phyloP scores from a whole-genome alignment of 371 early-diverging fungal genomes.

The Mortierella sp. region DNA sequence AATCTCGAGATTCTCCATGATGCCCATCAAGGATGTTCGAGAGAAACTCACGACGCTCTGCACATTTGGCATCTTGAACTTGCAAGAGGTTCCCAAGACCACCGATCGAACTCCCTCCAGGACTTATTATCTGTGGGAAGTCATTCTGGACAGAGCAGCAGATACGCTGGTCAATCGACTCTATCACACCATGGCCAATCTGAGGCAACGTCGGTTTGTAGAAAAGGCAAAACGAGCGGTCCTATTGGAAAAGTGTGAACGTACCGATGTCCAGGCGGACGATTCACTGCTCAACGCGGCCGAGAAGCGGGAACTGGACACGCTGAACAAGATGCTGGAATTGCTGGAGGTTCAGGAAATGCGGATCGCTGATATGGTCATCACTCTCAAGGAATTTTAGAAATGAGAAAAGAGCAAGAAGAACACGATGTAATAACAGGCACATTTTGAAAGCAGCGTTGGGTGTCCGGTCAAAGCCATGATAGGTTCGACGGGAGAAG shows the following conservation, averaged over 20 bases:
- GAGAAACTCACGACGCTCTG: slow-evolving; percentile 75
- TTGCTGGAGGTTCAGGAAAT: slow-evolving; percentile 68
- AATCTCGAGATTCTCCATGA: slow-evolving; percentile 81
- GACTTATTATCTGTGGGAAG: slow-evolving; percentile 87
- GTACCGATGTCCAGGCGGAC: slow-evolving; percentile 78
- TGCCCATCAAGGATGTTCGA: slow-evolving; percentile 77
- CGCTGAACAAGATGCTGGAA: slow-evolving; percentile 62
- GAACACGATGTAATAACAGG: too few species aligned
- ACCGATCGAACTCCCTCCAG: slow-evolving; percentile 88
- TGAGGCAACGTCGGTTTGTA: slow-evolving; percentile 73
- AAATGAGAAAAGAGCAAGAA: not conserved
- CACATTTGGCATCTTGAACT: slow-evolving; percentile 76
- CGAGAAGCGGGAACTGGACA: slow-evolving; percentile 67
- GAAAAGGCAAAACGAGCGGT: slow-evolving; percentile 67
- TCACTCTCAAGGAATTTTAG: slow-evolving; percentile 77
- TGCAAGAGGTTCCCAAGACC: slow-evolving; percentile 91
- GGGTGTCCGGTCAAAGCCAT: too few species aligned
- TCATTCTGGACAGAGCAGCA: slow-evolving; percentile 71
- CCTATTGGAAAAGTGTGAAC: slow-evolving; percentile 80
- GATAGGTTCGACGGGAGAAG: too few species aligned
- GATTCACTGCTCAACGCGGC: slow-evolving; percentile 64
- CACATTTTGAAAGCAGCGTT: too few species aligned
- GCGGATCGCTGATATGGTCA: slow-evolving; percentile 74
- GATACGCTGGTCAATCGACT: slow-evolving; percentile 67
- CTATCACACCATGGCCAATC: slow-evolving; percentile 74